Evolutionary conservation across 2,329 filamentous ascomycete species (phyloP).

Genomic region (Phoma sp.): DNA sequence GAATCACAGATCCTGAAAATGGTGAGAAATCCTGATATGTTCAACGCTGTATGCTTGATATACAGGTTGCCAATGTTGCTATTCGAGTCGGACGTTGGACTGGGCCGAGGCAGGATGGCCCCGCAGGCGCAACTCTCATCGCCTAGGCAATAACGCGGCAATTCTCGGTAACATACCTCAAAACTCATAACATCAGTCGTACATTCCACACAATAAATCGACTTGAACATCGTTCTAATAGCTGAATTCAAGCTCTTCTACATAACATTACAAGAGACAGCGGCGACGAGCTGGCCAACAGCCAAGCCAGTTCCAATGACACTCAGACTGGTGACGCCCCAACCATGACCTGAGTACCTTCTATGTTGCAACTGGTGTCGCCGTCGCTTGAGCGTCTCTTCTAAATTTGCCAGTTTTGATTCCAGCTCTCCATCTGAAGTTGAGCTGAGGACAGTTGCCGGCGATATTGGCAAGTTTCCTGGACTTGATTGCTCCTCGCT

Average conservation of each 20-base stretch:
- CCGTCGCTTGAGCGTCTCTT: background rate
- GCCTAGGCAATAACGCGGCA: background rate
- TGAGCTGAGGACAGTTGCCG: too few relatives aligned
- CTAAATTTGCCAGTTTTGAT: background rate
- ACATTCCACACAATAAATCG: too few relatives aligned
- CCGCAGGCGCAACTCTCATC: conserved; percentile 6
- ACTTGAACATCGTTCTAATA: too few relatives aligned
- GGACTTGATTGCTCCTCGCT: background rate
- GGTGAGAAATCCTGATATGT: background rate
- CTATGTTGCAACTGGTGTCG: background rate
- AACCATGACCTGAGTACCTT: background rate
- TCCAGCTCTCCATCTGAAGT: background rate
- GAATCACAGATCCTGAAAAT: background rate
- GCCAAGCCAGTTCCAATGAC: conserved; percentile 14
- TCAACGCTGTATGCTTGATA: background rate
- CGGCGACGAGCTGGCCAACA: conserved; percentile 18
- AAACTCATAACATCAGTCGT: too few relatives aligned
- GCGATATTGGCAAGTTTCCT: background rate
- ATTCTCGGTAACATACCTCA: conserved; percentile 3
- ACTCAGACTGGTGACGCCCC: background rate
- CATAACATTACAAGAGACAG: conserved; percentile 23
- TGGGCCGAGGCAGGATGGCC: conserved; percentile 10
- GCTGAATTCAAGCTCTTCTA: background rate
- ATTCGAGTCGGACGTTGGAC: conserved; percentile 5
- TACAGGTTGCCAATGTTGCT: conserved; percentile 5